Evolutionary conservation across 176 grass and related monocot genomes (phyloP).

Genomic region (Cenchrus purpureus): DNA sequence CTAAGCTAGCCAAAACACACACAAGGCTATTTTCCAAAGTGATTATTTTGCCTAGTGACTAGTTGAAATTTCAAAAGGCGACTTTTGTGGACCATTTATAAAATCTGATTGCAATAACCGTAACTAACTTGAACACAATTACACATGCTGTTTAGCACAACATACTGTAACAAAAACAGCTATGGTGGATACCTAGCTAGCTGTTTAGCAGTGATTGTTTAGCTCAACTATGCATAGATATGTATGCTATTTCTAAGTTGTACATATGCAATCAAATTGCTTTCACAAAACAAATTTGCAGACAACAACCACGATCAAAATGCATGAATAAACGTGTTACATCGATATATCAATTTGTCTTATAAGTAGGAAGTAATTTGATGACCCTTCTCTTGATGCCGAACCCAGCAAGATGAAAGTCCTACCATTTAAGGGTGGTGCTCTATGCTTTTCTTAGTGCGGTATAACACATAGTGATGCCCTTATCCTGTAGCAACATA

Average conservation of each 20-base stretch:
- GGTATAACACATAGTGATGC: conserved; percentile 21
- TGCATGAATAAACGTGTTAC: not conserved
- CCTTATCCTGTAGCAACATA: conserved; percentile 24
- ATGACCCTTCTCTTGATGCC: not conserved
- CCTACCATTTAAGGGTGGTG: not conserved
- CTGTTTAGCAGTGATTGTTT: not conserved
- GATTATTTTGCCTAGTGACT: too few species aligned
- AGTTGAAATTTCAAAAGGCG: too few species aligned
- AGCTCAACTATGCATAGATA: not conserved
- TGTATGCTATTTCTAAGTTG: not conserved
- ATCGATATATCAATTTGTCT: not conserved
- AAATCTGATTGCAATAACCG: too few species aligned
- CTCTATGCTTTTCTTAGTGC: conserved; percentile 11
- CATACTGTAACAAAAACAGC: too few species aligned
- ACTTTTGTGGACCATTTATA: too few species aligned
- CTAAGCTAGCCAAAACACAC: too few species aligned
- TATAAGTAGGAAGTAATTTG: not conserved
- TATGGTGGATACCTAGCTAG: not conserved
- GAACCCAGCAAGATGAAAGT: not conserved
- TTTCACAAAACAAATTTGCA: not conserved
- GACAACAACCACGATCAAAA: not conserved
- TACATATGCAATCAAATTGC: not conserved
- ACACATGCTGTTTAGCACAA: too few species aligned
- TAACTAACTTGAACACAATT: too few species aligned
- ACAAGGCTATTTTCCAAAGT: too few species aligned